Percentiles rank a stretch among this genome's conserved stretches.
These are phyloP conservation scores for Cetraspora pellucida DNA, from an alignment of 192 early-diverging fungal genomes.

Conservation along the genomic window DNA sequence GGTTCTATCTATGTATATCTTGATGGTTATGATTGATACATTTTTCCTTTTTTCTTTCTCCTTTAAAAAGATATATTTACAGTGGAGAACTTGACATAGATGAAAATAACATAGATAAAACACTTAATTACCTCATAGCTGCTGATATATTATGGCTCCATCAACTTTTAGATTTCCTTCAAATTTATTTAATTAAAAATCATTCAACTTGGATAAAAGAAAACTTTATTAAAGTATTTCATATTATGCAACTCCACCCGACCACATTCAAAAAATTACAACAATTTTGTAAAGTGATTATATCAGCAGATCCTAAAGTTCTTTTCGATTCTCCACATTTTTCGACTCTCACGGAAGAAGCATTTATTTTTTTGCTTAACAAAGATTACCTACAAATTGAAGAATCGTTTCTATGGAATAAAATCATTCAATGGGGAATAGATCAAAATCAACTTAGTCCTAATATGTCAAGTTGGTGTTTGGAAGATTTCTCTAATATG, in stretches of 20 bases:
- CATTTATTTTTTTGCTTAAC: not conserved
- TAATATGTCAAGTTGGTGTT: not conserved
- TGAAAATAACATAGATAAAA: not conserved
- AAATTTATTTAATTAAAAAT: not conserved
- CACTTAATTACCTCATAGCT: not conserved
- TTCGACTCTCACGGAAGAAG: not conserved
- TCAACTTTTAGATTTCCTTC: not conserved
- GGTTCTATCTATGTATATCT: not conserved
- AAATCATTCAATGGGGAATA: constrained; percentile 14
- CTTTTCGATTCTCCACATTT: not conserved
- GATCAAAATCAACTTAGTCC: not conserved
- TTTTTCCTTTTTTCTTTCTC: not conserved
- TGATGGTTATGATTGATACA: not conserved
- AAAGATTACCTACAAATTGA: not conserved
- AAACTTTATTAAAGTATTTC: not conserved
- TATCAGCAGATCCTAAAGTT: not conserved
- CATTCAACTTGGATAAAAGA: not conserved
- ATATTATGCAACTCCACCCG: too few species aligned
- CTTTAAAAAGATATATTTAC: not conserved
- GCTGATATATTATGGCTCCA: constrained; percentile 7
- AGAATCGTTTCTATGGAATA: constrained; percentile 1
- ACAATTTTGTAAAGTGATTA: not conserved
- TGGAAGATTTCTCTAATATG: not conserved
- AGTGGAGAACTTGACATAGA: not conserved
- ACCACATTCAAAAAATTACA: not conserved